Base-by-base conservation (phyloP, 1,284 basidiomycete species). In the Flammula alnicola region DNA sequence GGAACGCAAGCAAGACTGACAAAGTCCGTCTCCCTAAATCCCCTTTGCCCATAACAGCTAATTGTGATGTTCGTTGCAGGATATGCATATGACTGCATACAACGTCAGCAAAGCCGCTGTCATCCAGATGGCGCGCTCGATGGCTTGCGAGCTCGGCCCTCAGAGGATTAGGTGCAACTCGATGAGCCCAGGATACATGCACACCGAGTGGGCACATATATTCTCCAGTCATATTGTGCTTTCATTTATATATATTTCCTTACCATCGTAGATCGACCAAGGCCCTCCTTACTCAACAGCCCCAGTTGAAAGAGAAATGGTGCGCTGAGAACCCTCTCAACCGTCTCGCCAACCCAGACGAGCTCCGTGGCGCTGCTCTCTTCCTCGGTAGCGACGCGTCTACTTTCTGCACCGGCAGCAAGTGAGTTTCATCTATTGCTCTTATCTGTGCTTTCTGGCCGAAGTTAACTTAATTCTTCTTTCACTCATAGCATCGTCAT, bases 1-100 rank as follows among this genome's bases (percentile, higher is more conserved):
- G 93, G 86, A 88, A 84, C 40, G 91, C 88, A 0, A 84, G 81
- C 47, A 84, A 93, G 51, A 81, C 88, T 32, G 92, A 92, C 72
- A 77, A 74, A 64, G 88, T 86, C 25, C 5, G 45, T 27, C 44
- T 17, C 47, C 7, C 20, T 25, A 31, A 7, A 16, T 47, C 11
- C 31, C 14, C 23, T n/a, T 17, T 6, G 12, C 19, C n/a, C 3
- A n/a, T n/a, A n/a, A n/a, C n/a, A n/a, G 19, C 1, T 6, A 14
- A 25, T n/a, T 16, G 3, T 36, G 14, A 17, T 22, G 7, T 14
- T 10, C 20, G n/a, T 27, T 27, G 29, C 56, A 86, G 81, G 77
- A 76, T 52, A 78, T 80, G 54, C 75, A 80, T 31, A 89, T 84
- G 83, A 76, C 84, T 30, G 83, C 86, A 5, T 91, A 91, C 71